A percentile compares a stretch with the other conserved stretches of the same genome.
These are phyloP conservation scores for Didymella keratinophila DNA, from an alignment of 2,329 filamentous ascomycete species.

Conservation along the genomic window DNA sequence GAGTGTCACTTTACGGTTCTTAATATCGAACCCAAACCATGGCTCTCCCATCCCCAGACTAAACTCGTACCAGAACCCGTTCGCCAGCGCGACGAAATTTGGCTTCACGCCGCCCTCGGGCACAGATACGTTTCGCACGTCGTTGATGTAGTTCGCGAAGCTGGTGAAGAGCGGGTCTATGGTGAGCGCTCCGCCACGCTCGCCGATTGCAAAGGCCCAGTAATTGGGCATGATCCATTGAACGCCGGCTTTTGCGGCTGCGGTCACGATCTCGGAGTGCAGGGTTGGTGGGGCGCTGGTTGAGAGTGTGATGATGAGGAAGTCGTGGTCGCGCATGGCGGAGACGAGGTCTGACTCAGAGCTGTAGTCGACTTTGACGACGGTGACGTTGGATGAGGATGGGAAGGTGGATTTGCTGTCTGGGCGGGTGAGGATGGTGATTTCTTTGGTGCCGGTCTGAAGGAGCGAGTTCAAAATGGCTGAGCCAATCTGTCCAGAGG, in stretches of 20 bases:
- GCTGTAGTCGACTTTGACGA: constrained; percentile 48
- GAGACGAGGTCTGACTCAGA: constrained; percentile 36
- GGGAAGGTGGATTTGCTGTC: constrained; percentile 54
- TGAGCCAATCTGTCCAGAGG: constrained; percentile 49
- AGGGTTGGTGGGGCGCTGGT: constrained; percentile 36
- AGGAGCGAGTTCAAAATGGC: constrained; percentile 51
- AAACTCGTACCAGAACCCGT: constrained; percentile 52
- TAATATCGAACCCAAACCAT: constrained; percentile 50
- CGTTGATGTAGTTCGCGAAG: constrained; percentile 17
- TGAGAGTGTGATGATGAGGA: constrained; percentile 52
- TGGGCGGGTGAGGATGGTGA: constrained; percentile 53
- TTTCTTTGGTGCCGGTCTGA: constrained; percentile 22
- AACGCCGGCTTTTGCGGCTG: constrained; percentile 50
- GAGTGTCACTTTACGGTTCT: constrained; percentile 39
- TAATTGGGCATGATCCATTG: constrained; percentile 53
- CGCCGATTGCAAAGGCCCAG: constrained; percentile 39
- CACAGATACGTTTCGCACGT: constrained; percentile 15
- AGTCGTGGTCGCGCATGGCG: constrained; percentile 50
- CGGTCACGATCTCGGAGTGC: constrained; percentile 43
- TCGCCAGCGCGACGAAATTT: constrained; percentile 23
- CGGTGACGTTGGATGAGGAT: constrained; percentile 47
- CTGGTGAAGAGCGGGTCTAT: constrained; percentile 9
- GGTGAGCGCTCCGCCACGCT: constrained; percentile 6
- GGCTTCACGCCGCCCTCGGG: constrained; percentile 7
- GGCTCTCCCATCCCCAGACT: constrained; percentile 39